Percentiles rank a stretch among this genome's conserved stretches.
These are phyloP conservation scores for Blastomyces emzantsi DNA, from an alignment of 2,329 filamentous ascomycete species.

Conservation along the genomic window DNA sequence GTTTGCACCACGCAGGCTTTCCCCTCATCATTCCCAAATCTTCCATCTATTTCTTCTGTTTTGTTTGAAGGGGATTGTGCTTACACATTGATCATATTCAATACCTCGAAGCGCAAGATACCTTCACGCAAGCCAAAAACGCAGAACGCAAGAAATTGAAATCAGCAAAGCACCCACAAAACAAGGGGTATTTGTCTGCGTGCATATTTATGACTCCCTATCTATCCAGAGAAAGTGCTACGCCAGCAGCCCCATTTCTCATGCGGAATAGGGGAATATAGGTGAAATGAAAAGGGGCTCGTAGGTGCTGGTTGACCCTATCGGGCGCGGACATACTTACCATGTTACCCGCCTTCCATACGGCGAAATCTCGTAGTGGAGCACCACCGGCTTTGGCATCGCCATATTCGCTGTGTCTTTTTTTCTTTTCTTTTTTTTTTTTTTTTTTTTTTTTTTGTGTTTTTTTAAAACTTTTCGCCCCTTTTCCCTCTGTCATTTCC, in stretches of 20 bases:
- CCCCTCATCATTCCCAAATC: neutral
- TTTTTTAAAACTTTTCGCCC: too few relatives aligned
- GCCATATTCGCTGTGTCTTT: neutral
- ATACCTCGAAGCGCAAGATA: slow-evolving; percentile 59
- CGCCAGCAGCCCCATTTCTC: neutral
- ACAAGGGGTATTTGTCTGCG: neutral
- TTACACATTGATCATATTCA: slow-evolving; percentile 58
- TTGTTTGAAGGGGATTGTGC: slow-evolving; percentile 22
- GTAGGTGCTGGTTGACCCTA: neutral
- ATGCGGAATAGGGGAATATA: neutral
- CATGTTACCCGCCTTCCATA: slow-evolving; percentile 54
- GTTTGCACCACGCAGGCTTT: neutral
- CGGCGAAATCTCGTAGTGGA: slow-evolving; percentile 58
- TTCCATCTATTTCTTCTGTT: neutral
- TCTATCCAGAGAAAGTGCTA: too few relatives aligned
- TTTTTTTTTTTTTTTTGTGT: neutral
- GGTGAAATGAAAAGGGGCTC: neutral
- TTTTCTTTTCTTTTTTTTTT: too few relatives aligned
- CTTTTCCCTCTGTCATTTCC: too few relatives aligned
- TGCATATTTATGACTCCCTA: too few relatives aligned
- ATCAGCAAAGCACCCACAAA: slow-evolving; percentile 1
- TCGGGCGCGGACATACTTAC: slow-evolving; percentile 7
- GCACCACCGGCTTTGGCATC: slow-evolving; percentile 46
- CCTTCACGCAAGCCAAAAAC: slow-evolving; percentile 28
- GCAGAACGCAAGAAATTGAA: neutral